Base-by-base conservation (phyloP, 2,329 filamentous ascomycete species). In the Didymella arachidicola region DNA sequence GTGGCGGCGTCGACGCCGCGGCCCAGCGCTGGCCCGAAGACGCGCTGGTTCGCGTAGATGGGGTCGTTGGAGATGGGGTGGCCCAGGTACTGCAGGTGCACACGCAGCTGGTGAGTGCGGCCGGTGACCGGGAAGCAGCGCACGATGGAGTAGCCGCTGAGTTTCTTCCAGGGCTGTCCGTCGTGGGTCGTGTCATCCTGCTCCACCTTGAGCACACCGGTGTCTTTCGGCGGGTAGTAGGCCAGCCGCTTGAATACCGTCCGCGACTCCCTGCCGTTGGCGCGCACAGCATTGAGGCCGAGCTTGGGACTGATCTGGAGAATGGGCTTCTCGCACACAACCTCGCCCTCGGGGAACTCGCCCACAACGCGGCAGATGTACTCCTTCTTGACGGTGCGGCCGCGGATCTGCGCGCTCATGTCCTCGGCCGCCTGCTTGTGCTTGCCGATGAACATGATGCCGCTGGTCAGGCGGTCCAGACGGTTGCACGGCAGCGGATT, bases 401-500 rank as follows among this genome's bases (percentile, higher is more conserved):
- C 85, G 65, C 87, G 86, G 58, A 99, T 91, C 76, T 97, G 90
- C 41, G 83, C 80, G 53, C 89, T 87, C 66, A 99, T 84, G 30
- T 83, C 82, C 64, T 94, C 92, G 0, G 95, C 94, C 0, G 91
- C 91, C 70, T 87, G 86, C 36, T 88, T 83, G 63, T 91, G 88
- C 79, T 99, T 99, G 27, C 90, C 95, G 68, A 99, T 88, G 77
- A 99, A 99, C 94, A 99, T 98, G 74, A 99, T 91, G 47, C 95
- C 95, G 68, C 92, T 97, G 0, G 95, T 99, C 69, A 99, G 80
- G 51, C 95, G 84, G 75, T 99, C 95, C 27, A 99, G 86, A n/a
- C 95, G 84, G 72, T 99, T 97, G 79, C 94, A 98, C 0, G 95
- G 87, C 54, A 87, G 76, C 0, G 87, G 87, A 57, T 87, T 83